Evolutionary conservation across 768 basidiomycete species (phyloP).

Genomic region (Boletellus emodensis): DNA sequence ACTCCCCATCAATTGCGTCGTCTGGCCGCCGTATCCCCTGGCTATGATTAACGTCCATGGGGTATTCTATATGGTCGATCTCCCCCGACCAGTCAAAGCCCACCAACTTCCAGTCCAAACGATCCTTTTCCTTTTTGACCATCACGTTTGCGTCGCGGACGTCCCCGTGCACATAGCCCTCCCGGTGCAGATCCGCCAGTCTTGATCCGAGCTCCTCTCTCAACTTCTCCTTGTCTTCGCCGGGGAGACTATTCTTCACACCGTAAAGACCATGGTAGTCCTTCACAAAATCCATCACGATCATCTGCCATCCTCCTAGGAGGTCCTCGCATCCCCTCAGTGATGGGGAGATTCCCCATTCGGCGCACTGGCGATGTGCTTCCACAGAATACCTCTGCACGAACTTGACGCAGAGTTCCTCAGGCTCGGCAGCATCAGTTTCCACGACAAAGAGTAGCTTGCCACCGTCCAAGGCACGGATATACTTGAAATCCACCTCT

Average conservation of each 20-base stretch:
- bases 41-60: constrained; percentile 8
- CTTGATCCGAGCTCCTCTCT: not conserved
- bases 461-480: not conserved
- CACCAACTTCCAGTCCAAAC: constrained; percentile 1
- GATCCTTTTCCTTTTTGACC: not conserved
- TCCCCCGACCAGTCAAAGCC: constrained; percentile 31
- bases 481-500: not conserved
- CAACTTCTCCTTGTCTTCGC: not conserved
- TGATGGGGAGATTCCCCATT: constrained; percentile 15
- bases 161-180: not conserved
- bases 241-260: not conserved
- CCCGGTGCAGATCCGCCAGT: not conserved
- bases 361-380: not conserved
- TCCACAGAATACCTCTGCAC: not conserved
- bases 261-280: constrained; percentile 1
- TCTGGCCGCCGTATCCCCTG: not conserved
- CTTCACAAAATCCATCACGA: constrained; percentile 32
- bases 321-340: constrained; percentile 23
- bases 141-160: not conserved
- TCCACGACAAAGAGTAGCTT: not conserved
- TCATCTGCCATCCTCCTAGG: constrained; percentile 32
- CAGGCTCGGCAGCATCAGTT: not conserved
- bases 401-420: not conserved
- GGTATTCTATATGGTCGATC: constrained; percentile 22
- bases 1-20: not conserved